A percentile compares a stretch with the other conserved stretches of the same genome.
Evolutionary conservation across 257 asterid genomes (phyloP).

Genomic region (Capsicum chinense): DNA sequence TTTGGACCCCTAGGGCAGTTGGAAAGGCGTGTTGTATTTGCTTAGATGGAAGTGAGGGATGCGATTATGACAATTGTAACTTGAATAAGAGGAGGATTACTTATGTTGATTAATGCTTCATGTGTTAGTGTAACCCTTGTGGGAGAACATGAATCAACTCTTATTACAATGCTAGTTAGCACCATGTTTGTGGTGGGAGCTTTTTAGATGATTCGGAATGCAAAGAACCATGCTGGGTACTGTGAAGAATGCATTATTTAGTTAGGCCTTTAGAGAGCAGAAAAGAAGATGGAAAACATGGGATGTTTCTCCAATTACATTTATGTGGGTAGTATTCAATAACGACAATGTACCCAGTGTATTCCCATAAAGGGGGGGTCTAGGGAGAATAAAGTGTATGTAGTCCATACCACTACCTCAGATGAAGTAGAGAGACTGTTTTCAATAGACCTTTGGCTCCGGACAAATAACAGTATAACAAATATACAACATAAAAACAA

Average conservation of each 20-base stretch:
- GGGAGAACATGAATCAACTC: not conserved
- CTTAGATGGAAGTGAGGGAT: too few relatives aligned
- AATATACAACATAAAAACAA: too few relatives aligned
- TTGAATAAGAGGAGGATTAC: not conserved
- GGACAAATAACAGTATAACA: too few relatives aligned
- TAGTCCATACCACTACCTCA: too few relatives aligned
- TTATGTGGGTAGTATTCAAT: not conserved
- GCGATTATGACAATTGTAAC: not conserved
- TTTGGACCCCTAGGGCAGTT: too few relatives aligned
- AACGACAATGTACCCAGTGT: too few relatives aligned
- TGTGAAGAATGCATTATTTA: constrained; percentile 5
- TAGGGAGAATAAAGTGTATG: too few relatives aligned
- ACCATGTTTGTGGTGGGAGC: not conserved
- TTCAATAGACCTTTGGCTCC: too few relatives aligned
- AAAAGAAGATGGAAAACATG: not conserved
- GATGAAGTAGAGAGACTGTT: too few relatives aligned
- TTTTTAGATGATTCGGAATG: not conserved
- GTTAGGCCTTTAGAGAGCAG: not conserved
- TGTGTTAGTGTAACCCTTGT: not conserved
- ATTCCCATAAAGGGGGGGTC: too few relatives aligned
- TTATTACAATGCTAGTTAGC: constrained; percentile 5
- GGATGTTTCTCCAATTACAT: not conserved
- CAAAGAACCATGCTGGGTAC: not conserved
- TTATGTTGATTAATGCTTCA: constrained; percentile 7
- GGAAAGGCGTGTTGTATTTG: too few relatives aligned